Conservation (phyloP, 768 basidiomycete genomes). For the Mycena galericulata region DNA sequence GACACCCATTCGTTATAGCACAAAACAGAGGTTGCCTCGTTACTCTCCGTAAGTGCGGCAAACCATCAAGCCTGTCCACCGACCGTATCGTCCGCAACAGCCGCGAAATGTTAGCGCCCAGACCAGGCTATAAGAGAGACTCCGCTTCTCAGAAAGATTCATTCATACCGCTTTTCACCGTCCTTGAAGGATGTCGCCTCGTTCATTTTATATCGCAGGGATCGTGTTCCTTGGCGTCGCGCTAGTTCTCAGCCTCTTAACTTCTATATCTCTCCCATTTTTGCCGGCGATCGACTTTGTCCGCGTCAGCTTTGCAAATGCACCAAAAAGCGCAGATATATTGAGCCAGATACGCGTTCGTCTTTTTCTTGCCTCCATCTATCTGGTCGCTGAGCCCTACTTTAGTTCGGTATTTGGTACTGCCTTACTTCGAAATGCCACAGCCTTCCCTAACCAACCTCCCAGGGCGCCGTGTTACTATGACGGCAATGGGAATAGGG, state of each 20-base stretch:
- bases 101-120: no score
- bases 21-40: no score
- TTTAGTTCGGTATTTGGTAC: slow-evolving; percentile 80
- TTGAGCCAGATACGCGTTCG: slow-evolving; percentile 67
- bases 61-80: no score
- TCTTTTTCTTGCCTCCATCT: slow-evolving; percentile 7
- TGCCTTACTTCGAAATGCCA: background rate
- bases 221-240: slow-evolving; percentile 67
- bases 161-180: no score
- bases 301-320: slow-evolving; percentile 61
- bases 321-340: slow-evolving; percentile 36
- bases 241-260: slow-evolving; percentile 73
- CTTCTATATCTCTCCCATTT: slow-evolving; percentile 78
- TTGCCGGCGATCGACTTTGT: slow-evolving; percentile 75
- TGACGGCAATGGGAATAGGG: slow-evolving; percentile 52
- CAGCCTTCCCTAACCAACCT: background rate
- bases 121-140: no score
- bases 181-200: slow-evolving; percentile 38
- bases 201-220: slow-evolving; percentile 71
- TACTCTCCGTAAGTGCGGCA: no score
- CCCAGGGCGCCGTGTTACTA: slow-evolving; percentile 73
- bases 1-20: no score
- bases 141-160: no score
- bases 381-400: background rate
- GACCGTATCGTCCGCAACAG: no score